A percentile compares a stretch with the other conserved stretches of the same genome.
phyloP scores from a whole-genome alignment of 306 rosid genomes.

The Leucaena leucocephala region DNA sequence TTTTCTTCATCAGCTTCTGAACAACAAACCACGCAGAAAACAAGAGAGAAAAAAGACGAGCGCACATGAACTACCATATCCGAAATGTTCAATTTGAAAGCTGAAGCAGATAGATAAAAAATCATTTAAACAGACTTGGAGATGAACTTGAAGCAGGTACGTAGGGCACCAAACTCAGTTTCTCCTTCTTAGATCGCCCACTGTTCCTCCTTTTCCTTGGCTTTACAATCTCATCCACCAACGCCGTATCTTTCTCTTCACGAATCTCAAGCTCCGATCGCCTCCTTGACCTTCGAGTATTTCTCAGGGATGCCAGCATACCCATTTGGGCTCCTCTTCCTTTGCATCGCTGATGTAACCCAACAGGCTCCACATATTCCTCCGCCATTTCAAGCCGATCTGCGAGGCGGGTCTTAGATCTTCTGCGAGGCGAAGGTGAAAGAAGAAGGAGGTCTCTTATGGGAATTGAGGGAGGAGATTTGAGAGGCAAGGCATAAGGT shows the following conservation, averaged over 20 bases:
- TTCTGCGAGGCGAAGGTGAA: constrained; percentile 62
- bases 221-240: constrained; percentile 63
- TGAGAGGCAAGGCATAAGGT: constrained; percentile 35
- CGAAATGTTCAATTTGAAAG: constrained; percentile 13
- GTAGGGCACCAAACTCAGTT: constrained; percentile 55
- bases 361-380: constrained; percentile 49
- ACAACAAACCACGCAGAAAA: constrained; percentile 20
- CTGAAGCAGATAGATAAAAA: background rate
- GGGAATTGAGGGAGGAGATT: constrained; percentile 45
- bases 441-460: constrained; percentile 54
- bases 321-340: constrained; percentile 47
- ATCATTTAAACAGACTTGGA: constrained; percentile 45
- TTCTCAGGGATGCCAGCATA: constrained; percentile 68
- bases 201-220: constrained; percentile 51
- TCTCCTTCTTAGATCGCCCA: constrained; percentile 70
- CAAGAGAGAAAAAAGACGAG: background rate
- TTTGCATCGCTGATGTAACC: constrained; percentile 52
- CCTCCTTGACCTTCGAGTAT: constrained; percentile 56
- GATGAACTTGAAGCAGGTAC: constrained; percentile 53
- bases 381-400: constrained; percentile 61
- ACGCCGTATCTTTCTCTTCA: constrained; percentile 61
- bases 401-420: constrained; percentile 62
- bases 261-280: constrained; percentile 62
- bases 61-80: background rate
- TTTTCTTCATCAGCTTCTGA: constrained; percentile 57